Conservation (phyloP, 2,329 filamentous ascomycete species). For the Fusarium tjaetaba region DNA sequence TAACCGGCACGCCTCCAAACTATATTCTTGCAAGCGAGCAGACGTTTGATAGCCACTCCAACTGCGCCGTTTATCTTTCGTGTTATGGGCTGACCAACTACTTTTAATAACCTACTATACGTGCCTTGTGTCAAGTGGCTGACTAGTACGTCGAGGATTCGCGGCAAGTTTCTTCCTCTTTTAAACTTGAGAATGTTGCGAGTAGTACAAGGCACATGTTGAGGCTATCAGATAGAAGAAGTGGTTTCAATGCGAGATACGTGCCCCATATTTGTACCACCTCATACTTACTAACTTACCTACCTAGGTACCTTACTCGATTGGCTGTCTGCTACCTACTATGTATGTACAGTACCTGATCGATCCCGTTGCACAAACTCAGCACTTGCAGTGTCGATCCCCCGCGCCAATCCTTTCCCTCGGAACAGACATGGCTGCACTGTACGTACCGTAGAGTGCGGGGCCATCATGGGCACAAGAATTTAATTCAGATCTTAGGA, state of each 20-base stretch:
- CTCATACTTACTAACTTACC: background rate
- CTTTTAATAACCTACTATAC: background rate
- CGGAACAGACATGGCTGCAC: slow-evolving; percentile 3
- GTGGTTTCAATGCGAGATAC: background rate
- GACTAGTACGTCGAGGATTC: background rate
- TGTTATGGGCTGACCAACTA: background rate
- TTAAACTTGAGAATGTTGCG: background rate
- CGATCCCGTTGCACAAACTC: slow-evolving; percentile 1
- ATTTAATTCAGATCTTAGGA: background rate
- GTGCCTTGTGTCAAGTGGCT: background rate
- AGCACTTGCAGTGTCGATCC: slow-evolving; percentile 37
- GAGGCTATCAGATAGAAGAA: background rate
- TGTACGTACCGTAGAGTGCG: background rate
- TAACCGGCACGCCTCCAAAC: slow-evolving; percentile 25
- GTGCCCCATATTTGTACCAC: background rate
- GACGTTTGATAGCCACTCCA: slow-evolving; percentile 10
- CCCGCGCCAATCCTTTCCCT: slow-evolving; percentile 22
- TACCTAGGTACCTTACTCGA: background rate
- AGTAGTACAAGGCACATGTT: background rate
- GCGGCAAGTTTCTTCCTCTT: background rate
- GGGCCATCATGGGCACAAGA: background rate
- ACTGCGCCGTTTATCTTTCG: slow-evolving; percentile 11
- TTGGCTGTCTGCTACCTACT: background rate
- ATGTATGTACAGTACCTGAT: background rate
- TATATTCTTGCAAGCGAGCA: background rate